Percentiles rank a stretch among this genome's conserved stretches.
Conservation (phyloP, 2,329 filamentous ascomycete genomes). For the Colletotrichum kahawae region DNA sequence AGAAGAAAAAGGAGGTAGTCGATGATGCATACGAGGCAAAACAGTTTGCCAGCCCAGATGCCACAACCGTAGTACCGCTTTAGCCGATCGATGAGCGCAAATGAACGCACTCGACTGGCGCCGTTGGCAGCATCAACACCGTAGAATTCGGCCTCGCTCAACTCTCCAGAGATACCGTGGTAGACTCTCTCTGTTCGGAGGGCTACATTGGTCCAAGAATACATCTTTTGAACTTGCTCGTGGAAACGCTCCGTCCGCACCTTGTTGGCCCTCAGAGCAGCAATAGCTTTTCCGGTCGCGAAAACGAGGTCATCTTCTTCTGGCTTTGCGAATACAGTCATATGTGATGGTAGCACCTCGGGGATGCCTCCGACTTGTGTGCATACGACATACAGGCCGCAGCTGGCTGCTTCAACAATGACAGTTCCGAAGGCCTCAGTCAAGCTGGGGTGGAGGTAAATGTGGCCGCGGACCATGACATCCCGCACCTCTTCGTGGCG, state of each 20-base stretch:
- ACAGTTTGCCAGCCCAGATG: slow-evolving; percentile 97
- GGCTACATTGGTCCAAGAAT: slow-evolving; percentile 97
- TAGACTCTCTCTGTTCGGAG: slow-evolving; percentile 94
- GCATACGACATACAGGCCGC: slow-evolving; percentile 94
- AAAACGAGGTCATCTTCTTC: slow-evolving; percentile 94
- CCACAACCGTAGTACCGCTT: slow-evolving; percentile 98
- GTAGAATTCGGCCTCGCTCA: slow-evolving; percentile 87
- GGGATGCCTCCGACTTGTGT: slow-evolving; percentile 97
- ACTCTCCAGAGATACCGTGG: slow-evolving; percentile 86
- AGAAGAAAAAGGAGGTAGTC: slow-evolving; percentile 92
- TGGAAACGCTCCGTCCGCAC: slow-evolving; percentile 94
- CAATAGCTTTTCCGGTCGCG: slow-evolving; percentile 89
- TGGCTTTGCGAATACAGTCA: slow-evolving; percentile 97
- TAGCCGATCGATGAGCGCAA: slow-evolving; percentile 90
- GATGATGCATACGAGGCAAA: slow-evolving; percentile 91
- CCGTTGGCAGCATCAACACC: slow-evolving; percentile 76
- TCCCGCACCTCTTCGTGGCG: slow-evolving; percentile 96
- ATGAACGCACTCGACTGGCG: slow-evolving; percentile 79
- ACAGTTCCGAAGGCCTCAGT: slow-evolving; percentile 98
- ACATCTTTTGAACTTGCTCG: slow-evolving; percentile 97
- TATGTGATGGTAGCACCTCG: slow-evolving; percentile 92
- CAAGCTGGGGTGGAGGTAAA: slow-evolving; percentile 92
- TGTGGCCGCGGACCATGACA: slow-evolving; percentile 96
- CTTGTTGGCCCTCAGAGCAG: slow-evolving; percentile 81
- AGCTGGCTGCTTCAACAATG: slow-evolving; percentile 95